Evolutionary conservation across 2,329 filamentous ascomycete species (phyloP), one percentile per base, ranked within the genome.

Genomic region (Trichoderma asperellum): DNA sequence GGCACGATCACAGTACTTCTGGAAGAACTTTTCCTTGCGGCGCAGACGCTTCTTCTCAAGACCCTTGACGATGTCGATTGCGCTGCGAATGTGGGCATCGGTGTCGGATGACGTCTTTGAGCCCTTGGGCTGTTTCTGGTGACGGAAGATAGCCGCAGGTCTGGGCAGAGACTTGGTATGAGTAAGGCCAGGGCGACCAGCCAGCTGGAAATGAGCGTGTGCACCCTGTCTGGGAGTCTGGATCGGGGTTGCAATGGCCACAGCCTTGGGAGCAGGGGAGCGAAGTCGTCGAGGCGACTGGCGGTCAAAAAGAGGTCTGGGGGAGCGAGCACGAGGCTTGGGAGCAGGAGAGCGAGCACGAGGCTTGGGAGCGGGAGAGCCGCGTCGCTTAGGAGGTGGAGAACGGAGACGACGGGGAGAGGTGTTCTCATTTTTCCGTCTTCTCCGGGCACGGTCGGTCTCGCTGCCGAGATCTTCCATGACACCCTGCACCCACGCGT

Each of bases 31-130:
- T 81, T 98, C 94, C 82, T 92, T 94, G 74, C 96, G 92, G 73
- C 96, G 90, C 82, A 96, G 92, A 32, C 94, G 91, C 83, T 97
- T 98, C 81, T 92, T 91, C 83, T 99, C 96, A 1, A 99, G 87
- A 10, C 96, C 96, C 79, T 97, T 97, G 80, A 97, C 92, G 71
- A 97, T 99, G 80, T 98, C 96, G 73, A 99, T 96, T 43, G 96
- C 94, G n/a, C 94, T 93, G 72, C 96, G 92, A 11, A 93, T 87
- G 72, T 96, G 93, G 53, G 88, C 82, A 62, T 90, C 86, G 60
- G 77, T 76, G 6, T 77, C 74, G 37, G 75, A 71, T 8, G 72
- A 69, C 18, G 73, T 70, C 69, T 82, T 80, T 70, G 75, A 72
- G 65, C 81, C 76, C 64, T 83, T 80, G 72, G 77, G 75, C 71